These are phyloP conservation scores for Xylariaceae sp. DNA, from an alignment of 2,329 filamentous ascomycete genomes.

Conservation along the genomic window DNA sequence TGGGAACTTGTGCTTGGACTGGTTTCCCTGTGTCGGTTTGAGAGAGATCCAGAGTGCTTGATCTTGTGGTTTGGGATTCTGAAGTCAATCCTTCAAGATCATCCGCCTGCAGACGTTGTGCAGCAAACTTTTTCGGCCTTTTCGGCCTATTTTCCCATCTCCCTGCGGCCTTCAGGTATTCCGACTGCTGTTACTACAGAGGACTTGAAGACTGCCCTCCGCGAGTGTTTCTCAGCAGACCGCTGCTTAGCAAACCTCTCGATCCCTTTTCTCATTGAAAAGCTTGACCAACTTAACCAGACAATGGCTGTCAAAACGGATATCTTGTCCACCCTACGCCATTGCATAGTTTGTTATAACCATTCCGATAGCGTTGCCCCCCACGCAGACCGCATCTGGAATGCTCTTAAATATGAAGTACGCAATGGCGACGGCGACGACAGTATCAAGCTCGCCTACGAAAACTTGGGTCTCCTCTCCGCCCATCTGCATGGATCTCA, in stretches of 20 bases:
- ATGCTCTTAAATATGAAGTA: slow-evolving; percentile 58
- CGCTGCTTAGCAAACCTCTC: slow-evolving; percentile 41
- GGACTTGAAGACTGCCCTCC: slow-evolving; percentile 49
- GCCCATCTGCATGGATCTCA: slow-evolving; percentile 41
- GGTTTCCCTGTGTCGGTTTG: slow-evolving; percentile 42
- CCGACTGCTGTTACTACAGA: slow-evolving; percentile 49
- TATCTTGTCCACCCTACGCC: slow-evolving; percentile 47
- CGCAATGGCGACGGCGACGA: slow-evolving; percentile 56
- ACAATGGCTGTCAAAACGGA: slow-evolving; percentile 57
- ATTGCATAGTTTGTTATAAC: slow-evolving; percentile 46
- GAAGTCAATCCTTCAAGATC: slow-evolving; percentile 41
- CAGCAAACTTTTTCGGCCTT: slow-evolving; percentile 50
- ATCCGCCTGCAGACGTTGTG: slow-evolving; percentile 41
- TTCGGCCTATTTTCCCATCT: slow-evolving; percentile 58
- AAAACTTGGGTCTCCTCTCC: slow-evolving; percentile 48
- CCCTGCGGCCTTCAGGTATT: slow-evolving; percentile 47
- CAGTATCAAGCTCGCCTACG: slow-evolving; percentile 51
- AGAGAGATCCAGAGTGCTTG: slow-evolving; percentile 53
- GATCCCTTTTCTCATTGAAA: slow-evolving; percentile 51
- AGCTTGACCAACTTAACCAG: slow-evolving; percentile 55
- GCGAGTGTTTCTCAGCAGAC: slow-evolving; percentile 50
- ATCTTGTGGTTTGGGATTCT: slow-evolving; percentile 53
- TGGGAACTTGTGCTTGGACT: too few species aligned
- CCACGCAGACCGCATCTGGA: slow-evolving; percentile 49
- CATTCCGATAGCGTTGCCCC: slow-evolving; percentile 45